These are phyloP conservation scores for Globisporangium nagaii DNA, from an alignment of 352 stramenopile species.

Conservation along the genomic window DNA sequence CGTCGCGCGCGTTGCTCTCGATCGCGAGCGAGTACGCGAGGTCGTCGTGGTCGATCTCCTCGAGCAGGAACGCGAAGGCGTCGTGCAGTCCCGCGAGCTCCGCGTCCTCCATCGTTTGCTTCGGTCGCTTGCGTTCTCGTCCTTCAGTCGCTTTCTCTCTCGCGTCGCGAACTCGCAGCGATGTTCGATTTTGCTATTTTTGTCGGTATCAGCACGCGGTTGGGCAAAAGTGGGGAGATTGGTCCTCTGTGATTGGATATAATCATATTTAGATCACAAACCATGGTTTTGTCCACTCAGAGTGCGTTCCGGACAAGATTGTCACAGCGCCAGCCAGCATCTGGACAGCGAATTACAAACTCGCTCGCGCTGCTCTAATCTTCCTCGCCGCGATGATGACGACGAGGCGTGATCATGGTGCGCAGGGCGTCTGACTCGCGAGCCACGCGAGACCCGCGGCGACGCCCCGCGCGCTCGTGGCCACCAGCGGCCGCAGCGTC, in stretches of 20 bases:
- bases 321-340: too few relatives aligned
- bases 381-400: neutral
- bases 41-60: conserved; percentile 12
- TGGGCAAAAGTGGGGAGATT: too few relatives aligned
- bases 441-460: neutral
- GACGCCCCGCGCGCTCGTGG: neutral
- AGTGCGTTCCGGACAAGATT: too few relatives aligned
- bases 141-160: too few relatives aligned
- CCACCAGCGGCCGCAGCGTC: neutral
- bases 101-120: neutral
- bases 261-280: too few relatives aligned
- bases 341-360: too few relatives aligned
- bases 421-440: too few relatives aligned
- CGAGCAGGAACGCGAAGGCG: conserved; percentile 5
- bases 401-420: neutral
- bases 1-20: neutral
- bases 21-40: conserved; percentile 1
- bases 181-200: too few relatives aligned
- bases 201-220: too few relatives aligned
- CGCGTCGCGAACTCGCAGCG: too few relatives aligned
- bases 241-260: too few relatives aligned
- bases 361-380: neutral
- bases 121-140: neutral
- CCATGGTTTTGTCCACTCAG: too few relatives aligned
- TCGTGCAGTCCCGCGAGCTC: neutral